Evolutionary conservation across 2,329 filamentous ascomycete genomes (phyloP).

Genomic region (Phaeosphaeria sp.): DNA sequence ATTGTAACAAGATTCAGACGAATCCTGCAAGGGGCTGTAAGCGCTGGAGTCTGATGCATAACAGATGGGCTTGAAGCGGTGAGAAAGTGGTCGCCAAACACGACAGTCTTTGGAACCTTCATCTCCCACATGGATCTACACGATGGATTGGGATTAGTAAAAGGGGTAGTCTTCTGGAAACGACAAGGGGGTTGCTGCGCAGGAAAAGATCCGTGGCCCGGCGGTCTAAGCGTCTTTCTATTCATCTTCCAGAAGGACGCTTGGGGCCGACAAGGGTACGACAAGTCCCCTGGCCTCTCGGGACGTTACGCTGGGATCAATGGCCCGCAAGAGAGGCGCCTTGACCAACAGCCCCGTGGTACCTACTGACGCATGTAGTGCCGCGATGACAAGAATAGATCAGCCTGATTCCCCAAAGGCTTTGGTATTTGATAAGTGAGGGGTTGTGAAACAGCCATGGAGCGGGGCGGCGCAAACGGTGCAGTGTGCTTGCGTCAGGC

Average conservation of each 20-base stretch:
- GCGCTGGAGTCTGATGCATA: background rate
- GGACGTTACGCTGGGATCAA: constrained; percentile 31
- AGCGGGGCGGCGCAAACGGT: constrained; percentile 23
- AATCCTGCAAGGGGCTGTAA: background rate
- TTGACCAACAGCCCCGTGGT: constrained; percentile 31
- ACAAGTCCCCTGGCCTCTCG: constrained; percentile 36
- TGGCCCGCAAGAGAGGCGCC: constrained; percentile 6
- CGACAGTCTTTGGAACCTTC: constrained; percentile 20
- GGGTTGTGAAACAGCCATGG: constrained; percentile 43
- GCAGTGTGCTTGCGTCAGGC: background rate
- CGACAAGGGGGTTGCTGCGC: constrained; percentile 32
- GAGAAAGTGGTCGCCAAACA: constrained; percentile 19
- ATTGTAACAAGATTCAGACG: background rate
- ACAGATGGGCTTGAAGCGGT: constrained; percentile 3
- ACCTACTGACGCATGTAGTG: constrained; percentile 39
- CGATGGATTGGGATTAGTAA: constrained; percentile 20
- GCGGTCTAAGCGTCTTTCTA: constrained; percentile 36
- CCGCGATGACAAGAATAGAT: constrained; percentile 41
- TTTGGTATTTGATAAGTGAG: constrained; percentile 22
- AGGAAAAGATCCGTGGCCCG: constrained; percentile 30
- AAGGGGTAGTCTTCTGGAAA: constrained; percentile 49
- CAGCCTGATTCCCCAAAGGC: constrained; percentile 21
- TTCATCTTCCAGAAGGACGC: constrained; percentile 46
- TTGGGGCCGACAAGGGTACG: constrained; percentile 31
- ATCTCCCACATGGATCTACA: constrained; percentile 24